phyloP scores from a whole-genome alignment of 345 rosid genomes.

The Limnanthes douglasii region DNA sequence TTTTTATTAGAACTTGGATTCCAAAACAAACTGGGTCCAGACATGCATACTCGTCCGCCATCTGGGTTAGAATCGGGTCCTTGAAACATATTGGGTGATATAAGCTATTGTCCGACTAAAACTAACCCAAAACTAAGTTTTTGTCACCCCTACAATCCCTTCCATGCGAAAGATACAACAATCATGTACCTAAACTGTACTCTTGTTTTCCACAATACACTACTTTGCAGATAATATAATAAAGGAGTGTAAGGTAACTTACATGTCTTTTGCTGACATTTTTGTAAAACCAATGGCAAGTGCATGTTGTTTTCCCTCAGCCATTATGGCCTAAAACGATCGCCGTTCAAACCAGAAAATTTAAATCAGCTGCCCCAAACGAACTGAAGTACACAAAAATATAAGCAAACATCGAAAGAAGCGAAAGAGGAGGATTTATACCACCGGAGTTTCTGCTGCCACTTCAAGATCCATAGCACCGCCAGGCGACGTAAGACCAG shows the following conservation, averaged over 20 bases:
- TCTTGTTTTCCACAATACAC: not conserved
- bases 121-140: not conserved
- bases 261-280: constrained; percentile 98
- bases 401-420: constrained; percentile 2
- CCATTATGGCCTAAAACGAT: constrained; percentile 94
- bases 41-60: no score
- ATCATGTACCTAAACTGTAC: not conserved
- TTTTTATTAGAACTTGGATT: no score
- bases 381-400: constrained; percentile 1
- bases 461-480: constrained; percentile 91
- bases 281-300: constrained; percentile 97
- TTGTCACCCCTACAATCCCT: no score
- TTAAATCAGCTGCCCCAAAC: no score
- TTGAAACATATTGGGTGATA: no score
- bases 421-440: constrained; percentile 13
- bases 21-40: no score
- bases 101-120: not conserved
- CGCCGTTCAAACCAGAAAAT: no score
- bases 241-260: constrained; percentile 15
- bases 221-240: not conserved
- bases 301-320: constrained; percentile 98
- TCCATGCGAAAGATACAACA: no score
- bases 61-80: no score
- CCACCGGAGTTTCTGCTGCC: constrained; percentile 90
- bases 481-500: constrained; percentile 98